Evolutionary conservation across 2,329 filamentous ascomycete genomes (phyloP).

Genomic region (Fusarium falciforme): DNA sequence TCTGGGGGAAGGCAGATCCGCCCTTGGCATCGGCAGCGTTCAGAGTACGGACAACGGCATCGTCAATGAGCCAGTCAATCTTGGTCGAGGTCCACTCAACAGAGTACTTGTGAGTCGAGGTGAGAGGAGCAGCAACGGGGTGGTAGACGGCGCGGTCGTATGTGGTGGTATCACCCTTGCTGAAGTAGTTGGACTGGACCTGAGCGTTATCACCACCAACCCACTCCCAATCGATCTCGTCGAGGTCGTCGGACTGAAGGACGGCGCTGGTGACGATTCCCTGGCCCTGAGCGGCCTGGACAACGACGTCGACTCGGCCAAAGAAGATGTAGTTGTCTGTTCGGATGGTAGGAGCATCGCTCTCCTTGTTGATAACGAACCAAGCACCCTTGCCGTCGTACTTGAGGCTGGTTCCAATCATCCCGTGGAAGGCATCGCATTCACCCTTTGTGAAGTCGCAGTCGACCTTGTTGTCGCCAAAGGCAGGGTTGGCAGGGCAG

Average conservation of each 20-base stretch:
- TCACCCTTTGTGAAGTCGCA: constrained; percentile 84
- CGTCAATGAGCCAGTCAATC: constrained; percentile 75
- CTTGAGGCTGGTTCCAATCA: constrained; percentile 59
- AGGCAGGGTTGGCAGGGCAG: constrained; percentile 81
- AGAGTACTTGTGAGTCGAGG: constrained; percentile 73
- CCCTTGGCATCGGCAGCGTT: constrained; percentile 67
- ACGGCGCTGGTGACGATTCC: constrained; percentile 93
- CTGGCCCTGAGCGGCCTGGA: constrained; percentile 82
- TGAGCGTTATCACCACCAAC: constrained; percentile 79
- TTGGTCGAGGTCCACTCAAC: constrained; percentile 75
- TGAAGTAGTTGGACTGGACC: constrained; percentile 90
- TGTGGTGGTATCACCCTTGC: constrained; percentile 76
- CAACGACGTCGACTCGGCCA: constrained; percentile 81
- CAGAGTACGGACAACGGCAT: constrained; percentile 69
- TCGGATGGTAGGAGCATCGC: constrained; percentile 77
- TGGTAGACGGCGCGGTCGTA: constrained; percentile 77
- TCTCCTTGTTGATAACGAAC: constrained; percentile 75
- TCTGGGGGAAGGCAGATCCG: constrained; percentile 75
- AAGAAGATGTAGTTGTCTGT: constrained; percentile 96
- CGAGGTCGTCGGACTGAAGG: constrained; percentile 88
- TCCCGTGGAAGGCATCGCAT: constrained; percentile 65
- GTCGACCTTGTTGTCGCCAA: constrained; percentile 66
- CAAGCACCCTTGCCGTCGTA: constrained; percentile 64
- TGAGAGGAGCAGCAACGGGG: constrained; percentile 65
- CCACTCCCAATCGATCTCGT: constrained; percentile 95